Evolutionary conservation across 306 rosid species (phyloP).

Genomic region (Medicago ruthenica): DNA sequence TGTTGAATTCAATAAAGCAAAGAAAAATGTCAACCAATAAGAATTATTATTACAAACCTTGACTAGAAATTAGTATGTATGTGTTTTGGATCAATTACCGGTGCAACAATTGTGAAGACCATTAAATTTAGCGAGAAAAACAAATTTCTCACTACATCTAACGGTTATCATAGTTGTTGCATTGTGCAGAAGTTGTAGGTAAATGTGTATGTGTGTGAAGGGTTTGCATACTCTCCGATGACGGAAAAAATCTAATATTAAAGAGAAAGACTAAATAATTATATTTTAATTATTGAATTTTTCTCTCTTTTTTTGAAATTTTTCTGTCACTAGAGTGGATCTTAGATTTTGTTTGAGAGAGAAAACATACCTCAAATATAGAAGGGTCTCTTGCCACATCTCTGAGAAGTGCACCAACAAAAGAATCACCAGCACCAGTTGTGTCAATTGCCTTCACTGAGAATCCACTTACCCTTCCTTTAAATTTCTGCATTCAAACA

Average conservation of each 20-base stretch:
- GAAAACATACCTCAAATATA: constrained; percentile 53
- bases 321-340: background rate
- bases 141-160: background rate
- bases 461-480: constrained; percentile 64
- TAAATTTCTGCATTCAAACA: constrained; percentile 53
- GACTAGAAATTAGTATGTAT: background rate
- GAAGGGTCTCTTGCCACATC: constrained; percentile 52
- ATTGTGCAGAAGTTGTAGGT: background rate
- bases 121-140: background rate
- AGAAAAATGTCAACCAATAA: background rate
- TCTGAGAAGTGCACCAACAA: constrained; percentile 62
- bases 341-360: background rate
- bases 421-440: constrained; percentile 83
- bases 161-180: background rate
- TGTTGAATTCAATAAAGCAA: background rate
- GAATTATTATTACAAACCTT: background rate
- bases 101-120: background rate
- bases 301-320: too few species aligned
- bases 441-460: constrained; percentile 62
- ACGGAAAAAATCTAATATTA: background rate
- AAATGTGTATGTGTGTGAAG: background rate
- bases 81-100: background rate
- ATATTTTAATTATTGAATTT: too few species aligned
- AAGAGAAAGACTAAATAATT: background rate
- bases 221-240: background rate